Percentiles rank a stretch among this genome's conserved stretches.
These are phyloP conservation scores for Lophiotrema nucula DNA, from an alignment of 495 filamentous ascomycete genomes.

Conservation along the genomic window DNA sequence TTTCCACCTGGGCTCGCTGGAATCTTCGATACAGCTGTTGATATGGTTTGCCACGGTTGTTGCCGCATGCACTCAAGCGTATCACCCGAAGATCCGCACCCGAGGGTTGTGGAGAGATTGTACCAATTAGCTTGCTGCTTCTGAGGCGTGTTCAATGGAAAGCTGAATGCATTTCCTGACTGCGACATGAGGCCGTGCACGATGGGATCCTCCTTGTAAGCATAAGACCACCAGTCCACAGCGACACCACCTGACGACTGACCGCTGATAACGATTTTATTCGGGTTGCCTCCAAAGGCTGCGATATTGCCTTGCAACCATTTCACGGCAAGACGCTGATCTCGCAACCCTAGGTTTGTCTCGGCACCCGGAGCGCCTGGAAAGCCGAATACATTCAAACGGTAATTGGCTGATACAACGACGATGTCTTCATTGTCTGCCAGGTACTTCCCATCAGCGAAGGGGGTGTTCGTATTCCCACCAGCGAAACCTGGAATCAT, in stretches of 20 bases:
- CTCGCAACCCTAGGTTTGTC: slow-evolving; percentile 20
- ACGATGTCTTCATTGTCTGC: slow-evolving; percentile 7
- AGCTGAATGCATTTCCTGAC: slow-evolving; percentile 6
- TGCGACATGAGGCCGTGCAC: slow-evolving; percentile 1
- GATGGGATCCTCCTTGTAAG: slow-evolving; percentile 8
- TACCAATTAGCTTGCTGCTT: not conserved
- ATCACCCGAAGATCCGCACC: not conserved
- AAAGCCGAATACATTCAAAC: slow-evolving; percentile 19
- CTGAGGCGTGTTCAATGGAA: not conserved
- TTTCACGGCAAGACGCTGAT: slow-evolving; percentile 12
- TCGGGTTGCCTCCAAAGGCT: slow-evolving; percentile 8
- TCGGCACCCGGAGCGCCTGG: slow-evolving; percentile 26
- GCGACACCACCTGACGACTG: slow-evolving; percentile 7
- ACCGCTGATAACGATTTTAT: slow-evolving; percentile 1
- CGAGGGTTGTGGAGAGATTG: not conserved
- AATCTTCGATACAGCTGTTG: not conserved
- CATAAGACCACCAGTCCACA: slow-evolving; percentile 6
- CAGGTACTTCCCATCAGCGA: not conserved
- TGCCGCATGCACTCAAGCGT: not conserved
- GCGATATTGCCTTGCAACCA: slow-evolving; percentile 9
- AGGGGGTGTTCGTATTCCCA: not conserved
- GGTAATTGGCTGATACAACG: slow-evolving; percentile 8
- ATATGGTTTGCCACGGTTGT: not conserved
- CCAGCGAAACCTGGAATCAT: not conserved
- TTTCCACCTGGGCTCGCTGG: not conserved